phyloP scores from a whole-genome alignment of 2,329 filamentous ascomycete species.

The Epichloe gansuensis region DNA sequence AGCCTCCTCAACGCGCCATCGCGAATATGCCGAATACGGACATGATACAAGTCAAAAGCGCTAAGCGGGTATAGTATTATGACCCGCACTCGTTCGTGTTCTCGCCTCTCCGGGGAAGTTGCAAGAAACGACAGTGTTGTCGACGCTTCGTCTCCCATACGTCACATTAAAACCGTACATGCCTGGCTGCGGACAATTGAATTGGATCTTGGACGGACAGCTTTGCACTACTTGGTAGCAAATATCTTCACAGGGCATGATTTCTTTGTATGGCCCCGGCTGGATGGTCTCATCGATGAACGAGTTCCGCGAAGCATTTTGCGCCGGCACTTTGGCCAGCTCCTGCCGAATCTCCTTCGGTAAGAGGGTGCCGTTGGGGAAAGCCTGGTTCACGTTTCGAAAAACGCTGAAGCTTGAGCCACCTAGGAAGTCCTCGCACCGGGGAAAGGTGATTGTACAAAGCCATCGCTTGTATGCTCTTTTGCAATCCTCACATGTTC shows the following conservation, averaged over 20 bases:
- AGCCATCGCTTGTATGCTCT: conserved; percentile 86
- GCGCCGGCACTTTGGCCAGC: conserved; percentile 12
- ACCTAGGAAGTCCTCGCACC: conserved; percentile 72
- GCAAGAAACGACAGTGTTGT: conserved; percentile 18
- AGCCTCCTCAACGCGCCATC: neutral
- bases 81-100: conserved; percentile 14
- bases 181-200: conserved; percentile 52
- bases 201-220: conserved; percentile 66
- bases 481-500: conserved; percentile 63
- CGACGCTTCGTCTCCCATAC: conserved; percentile 19
- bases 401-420: conserved; percentile 28
- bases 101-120: conserved; percentile 26
- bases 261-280: conserved; percentile 87
- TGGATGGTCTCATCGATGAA: conserved; percentile 58
- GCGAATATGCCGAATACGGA: neutral
- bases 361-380: conserved; percentile 53
- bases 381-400: conserved; percentile 59
- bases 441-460: conserved; percentile 82
- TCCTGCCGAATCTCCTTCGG: conserved; percentile 20
- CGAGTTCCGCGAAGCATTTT: conserved; percentile 48
- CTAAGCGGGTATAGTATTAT: conserved; percentile 7
- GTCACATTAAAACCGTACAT: conserved; percentile 22
- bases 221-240: conserved; percentile 78
- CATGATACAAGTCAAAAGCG: neutral
- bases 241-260: conserved; percentile 76